Conservation (phyloP, 345 rosid species). For the Populus pruinosa region DNA sequence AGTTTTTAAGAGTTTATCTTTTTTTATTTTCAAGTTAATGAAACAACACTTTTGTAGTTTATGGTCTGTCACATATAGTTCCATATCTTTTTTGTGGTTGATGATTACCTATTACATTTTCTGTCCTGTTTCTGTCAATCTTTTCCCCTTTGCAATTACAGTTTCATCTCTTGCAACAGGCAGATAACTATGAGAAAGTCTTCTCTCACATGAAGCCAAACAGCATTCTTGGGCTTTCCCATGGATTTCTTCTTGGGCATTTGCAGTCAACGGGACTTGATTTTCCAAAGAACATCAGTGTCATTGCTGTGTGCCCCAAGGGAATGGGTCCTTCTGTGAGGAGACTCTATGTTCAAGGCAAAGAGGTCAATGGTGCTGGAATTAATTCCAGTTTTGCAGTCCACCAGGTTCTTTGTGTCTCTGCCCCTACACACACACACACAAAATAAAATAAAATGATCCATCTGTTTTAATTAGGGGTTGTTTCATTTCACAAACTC, state of each 20-base stretch:
- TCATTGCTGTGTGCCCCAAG: slow-evolving; percentile 88
- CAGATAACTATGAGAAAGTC: slow-evolving; percentile 75
- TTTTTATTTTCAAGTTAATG: not conserved
- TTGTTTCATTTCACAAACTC: not conserved
- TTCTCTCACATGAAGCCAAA: slow-evolving; percentile 91
- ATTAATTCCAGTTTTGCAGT: slow-evolving; percentile 90
- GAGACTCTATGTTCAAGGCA: slow-evolving; percentile 90
- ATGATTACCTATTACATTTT: not conserved
- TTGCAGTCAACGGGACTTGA: slow-evolving; percentile 68
- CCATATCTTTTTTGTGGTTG: not conserved
- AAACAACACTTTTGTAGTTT: not conserved
- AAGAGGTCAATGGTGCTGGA: slow-evolving; percentile 94
- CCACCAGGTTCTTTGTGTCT: slow-evolving; percentile 57
- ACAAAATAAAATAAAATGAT: no score
- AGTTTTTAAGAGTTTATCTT: not conserved
- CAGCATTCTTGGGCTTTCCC: slow-evolving; percentile 92
- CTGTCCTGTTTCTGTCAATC: not conserved
- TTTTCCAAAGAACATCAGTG: slow-evolving; percentile 81
- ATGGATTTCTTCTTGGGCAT: slow-evolving; percentile 89
- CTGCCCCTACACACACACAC: no score
- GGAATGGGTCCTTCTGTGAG: slow-evolving; percentile 98
- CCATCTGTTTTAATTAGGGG: not conserved
- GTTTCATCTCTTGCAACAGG: slow-evolving; percentile 36
- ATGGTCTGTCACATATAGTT: not conserved
- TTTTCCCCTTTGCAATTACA: no score